These are phyloP conservation scores for Sclerotinia sclerotiorum DNA, from an alignment of 2,329 filamentous ascomycete genomes.

Conservation along the genomic window DNA sequence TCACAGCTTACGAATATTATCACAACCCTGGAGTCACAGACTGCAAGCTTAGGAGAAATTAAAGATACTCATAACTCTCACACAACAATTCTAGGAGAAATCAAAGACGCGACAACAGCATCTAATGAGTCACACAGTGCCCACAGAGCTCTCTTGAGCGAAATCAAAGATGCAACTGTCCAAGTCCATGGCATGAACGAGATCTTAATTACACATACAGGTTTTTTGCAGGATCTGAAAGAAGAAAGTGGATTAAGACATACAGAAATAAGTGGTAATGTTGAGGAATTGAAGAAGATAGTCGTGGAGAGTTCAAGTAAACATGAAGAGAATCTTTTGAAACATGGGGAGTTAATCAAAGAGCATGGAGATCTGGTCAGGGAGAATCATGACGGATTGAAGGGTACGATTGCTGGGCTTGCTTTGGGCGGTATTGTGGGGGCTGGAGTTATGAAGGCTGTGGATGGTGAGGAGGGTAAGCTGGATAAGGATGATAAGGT, in stretches of 20 bases:
- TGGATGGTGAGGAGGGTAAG: not conserved
- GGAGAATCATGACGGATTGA: slow-evolving; percentile 33
- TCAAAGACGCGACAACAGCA: slow-evolving; percentile 30
- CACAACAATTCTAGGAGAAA: slow-evolving; percentile 24
- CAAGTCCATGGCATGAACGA: not conserved
- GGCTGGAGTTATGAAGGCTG: not conserved
- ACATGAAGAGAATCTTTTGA: slow-evolving; percentile 28
- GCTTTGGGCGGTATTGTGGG: slow-evolving; percentile 30
- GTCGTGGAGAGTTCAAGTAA: slow-evolving; percentile 27
- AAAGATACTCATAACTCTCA: slow-evolving; percentile 24
- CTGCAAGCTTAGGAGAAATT: slow-evolving; percentile 24
- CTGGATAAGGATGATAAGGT: not conserved
- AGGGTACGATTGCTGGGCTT: slow-evolving; percentile 31
- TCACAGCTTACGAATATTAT: slow-evolving; percentile 30
- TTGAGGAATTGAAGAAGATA: slow-evolving; percentile 32
- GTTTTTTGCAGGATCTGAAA: slow-evolving; percentile 30
- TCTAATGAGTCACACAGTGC: slow-evolving; percentile 27
- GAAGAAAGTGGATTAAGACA: slow-evolving; percentile 21
- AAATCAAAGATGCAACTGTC: slow-evolving; percentile 12
- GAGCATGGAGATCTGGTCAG: slow-evolving; percentile 30
- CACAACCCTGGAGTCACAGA: slow-evolving; percentile 29
- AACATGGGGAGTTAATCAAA: slow-evolving; percentile 28
- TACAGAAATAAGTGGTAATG: slow-evolving; percentile 29
- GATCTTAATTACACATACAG: slow-evolving; percentile 23
- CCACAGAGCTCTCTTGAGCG: slow-evolving; percentile 22